These are phyloP conservation scores for Candida xiaguanensis DNA, from an alignment of 805 yeast genomes.

Conservation along the genomic window DNA sequence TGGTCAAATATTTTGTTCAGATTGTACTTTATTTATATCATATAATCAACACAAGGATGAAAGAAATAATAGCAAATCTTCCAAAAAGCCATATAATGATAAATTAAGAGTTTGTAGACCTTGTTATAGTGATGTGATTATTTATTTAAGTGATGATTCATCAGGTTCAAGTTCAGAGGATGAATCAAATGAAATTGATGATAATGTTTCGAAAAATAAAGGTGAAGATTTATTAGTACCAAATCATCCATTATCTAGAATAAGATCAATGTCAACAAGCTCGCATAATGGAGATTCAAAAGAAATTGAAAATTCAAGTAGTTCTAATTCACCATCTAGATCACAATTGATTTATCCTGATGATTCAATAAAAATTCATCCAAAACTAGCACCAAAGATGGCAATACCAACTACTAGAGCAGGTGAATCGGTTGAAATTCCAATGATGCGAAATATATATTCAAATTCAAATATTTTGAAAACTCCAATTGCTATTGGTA, in stretches of 20 bases:
- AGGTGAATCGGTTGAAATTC: conserved; percentile 78
- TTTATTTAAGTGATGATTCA: conserved; percentile 65
- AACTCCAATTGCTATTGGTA: conserved; percentile 3
- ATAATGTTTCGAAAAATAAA: conserved; percentile 4
- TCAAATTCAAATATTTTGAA: conserved; percentile 10
- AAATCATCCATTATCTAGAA: conserved; percentile 25
- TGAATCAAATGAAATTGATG: conserved; percentile 23
- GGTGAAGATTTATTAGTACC: conserved; percentile 18
- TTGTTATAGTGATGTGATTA: conserved; percentile 71
- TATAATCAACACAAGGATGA: conserved; percentile 51
- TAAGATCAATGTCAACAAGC: conserved; percentile 25
- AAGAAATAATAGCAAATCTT: conserved; percentile 14
- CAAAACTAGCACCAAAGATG: conserved; percentile 42
- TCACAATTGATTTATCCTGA: conserved; percentile 8
- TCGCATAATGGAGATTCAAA: conserved; percentile 13
- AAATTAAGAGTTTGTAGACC: conserved; percentile 74
- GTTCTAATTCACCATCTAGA: conserved; percentile 7
- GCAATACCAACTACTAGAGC: conserved; percentile 79
- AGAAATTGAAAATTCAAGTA: not conserved
- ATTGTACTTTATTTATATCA: conserved; percentile 68
- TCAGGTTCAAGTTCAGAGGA: conserved; percentile 29
- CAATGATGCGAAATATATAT: conserved; percentile 29
- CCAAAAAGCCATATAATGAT: conserved; percentile 53
- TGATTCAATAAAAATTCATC: conserved; percentile 15
- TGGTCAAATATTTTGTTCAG: conserved; percentile 89